Evolutionary conservation across 352 stramenopile species (phyloP).

Genomic region (Discostella stelligera): DNA sequence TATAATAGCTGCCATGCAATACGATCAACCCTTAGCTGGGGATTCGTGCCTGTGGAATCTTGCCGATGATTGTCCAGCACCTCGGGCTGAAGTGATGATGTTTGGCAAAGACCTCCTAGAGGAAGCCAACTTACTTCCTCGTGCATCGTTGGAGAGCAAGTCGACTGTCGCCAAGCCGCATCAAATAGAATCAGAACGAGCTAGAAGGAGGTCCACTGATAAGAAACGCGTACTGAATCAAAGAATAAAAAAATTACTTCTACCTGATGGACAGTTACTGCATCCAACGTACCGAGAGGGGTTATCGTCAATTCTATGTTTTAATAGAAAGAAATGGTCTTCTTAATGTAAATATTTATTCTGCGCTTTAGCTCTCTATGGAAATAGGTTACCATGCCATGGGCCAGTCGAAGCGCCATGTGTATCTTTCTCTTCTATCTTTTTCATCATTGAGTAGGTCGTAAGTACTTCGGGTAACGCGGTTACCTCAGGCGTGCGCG

Average conservation of each 20-base stretch:
- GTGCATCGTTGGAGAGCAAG: neutral
- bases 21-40: constrained; percentile 1
- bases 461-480: constrained; percentile 75
- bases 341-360: constrained; percentile 1
- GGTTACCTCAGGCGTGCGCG: constrained; percentile 42
- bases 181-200: constrained; percentile 42
- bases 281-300: constrained; percentile 70
- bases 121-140: constrained; percentile 20
- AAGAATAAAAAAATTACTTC: constrained; percentile 48
- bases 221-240: constrained; percentile 64
- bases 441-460: constrained; percentile 57
- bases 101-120: constrained; percentile 53
- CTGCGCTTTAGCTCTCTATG: constrained; percentile 1
- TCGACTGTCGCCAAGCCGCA: neutral
- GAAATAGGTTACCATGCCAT: constrained; percentile 40
- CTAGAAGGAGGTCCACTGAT: constrained; percentile 51
- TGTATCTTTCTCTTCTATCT: constrained; percentile 39
- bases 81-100: constrained; percentile 53
- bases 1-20: constrained; percentile 53
- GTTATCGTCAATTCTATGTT: constrained; percentile 49
- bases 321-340: constrained; percentile 36
- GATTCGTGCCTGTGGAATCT: constrained; percentile 66
- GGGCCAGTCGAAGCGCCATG: constrained; percentile 23
- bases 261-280: constrained; percentile 29
- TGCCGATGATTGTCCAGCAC: constrained; percentile 61